These are phyloP conservation scores for Calonectria pseudoturangicola DNA, from an alignment of 2,329 filamentous ascomycete genomes.

Conservation along the genomic window DNA sequence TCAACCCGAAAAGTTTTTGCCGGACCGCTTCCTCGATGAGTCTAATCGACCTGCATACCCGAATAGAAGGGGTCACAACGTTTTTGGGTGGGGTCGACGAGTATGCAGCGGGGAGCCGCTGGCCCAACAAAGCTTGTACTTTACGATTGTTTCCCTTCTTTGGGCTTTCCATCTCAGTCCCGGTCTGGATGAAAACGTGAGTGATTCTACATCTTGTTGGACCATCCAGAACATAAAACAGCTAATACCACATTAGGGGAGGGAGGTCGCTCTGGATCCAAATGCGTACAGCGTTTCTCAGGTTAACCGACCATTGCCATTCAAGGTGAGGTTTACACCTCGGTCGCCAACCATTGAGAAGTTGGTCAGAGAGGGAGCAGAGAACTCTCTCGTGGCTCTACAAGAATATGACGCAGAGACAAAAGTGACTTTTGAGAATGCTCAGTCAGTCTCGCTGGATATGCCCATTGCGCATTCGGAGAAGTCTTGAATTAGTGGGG, in stretches of 20 bases:
- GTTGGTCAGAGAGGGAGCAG: slow-evolving; percentile 15
- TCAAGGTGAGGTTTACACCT: slow-evolving; percentile 32
- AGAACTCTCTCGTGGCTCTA: background rate
- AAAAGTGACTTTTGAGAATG: slow-evolving; percentile 37
- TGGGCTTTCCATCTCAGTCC: slow-evolving; percentile 37
- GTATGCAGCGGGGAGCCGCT: slow-evolving; percentile 40
- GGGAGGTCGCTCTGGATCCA: slow-evolving; percentile 12
- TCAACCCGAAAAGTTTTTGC: slow-evolving; percentile 29
- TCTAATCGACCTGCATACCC: slow-evolving; percentile 34
- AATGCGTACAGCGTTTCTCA: slow-evolving; percentile 26
- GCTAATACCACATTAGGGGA: slow-evolving; percentile 1
- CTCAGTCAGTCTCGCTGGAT: slow-evolving; percentile 35
- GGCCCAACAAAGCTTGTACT: slow-evolving; percentile 32
- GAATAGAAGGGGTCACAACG: slow-evolving; percentile 32
- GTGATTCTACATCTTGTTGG: background rate
- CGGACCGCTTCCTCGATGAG: slow-evolving; percentile 34
- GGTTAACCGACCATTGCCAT: slow-evolving; percentile 25
- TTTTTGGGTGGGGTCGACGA: slow-evolving; percentile 37
- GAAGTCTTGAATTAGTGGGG: background rate
- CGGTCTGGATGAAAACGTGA: slow-evolving; percentile 32
- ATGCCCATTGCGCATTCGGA: slow-evolving; percentile 33
- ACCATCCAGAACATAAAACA: too few relatives aligned
- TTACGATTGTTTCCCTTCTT: slow-evolving; percentile 29
- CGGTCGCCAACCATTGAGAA: slow-evolving; percentile 10
- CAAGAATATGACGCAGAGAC: slow-evolving; percentile 32